phyloP scores from a whole-genome alignment of 2,329 filamentous ascomycete genomes.

The Tympanopsis confertula region DNA sequence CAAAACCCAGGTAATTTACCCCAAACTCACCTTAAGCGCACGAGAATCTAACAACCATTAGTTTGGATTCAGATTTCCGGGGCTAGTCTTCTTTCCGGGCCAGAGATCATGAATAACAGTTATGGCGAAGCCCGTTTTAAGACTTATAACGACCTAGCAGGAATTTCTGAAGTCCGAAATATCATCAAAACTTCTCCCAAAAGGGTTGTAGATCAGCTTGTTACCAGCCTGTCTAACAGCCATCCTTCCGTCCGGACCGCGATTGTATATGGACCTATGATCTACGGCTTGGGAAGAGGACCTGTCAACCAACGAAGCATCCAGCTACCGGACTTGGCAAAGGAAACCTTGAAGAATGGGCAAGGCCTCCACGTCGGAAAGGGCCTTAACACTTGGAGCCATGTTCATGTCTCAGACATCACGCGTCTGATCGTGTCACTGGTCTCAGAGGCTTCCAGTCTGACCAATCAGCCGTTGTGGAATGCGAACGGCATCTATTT shows the following conservation, averaged over 20 bases:
- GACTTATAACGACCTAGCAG: conserved; percentile 21
- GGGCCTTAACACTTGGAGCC: conserved; percentile 36
- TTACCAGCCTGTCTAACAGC: conserved; percentile 15
- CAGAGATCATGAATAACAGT: conserved; percentile 16
- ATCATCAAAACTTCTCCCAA: conserved; percentile 13
- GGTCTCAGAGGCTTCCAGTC: conserved; percentile 26
- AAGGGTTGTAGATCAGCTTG: conserved; percentile 22
- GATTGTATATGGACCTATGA: conserved; percentile 35
- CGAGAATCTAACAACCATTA: not conserved
- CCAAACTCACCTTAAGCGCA: not conserved
- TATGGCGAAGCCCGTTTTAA: conserved; percentile 15
- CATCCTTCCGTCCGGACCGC: conserved; percentile 22
- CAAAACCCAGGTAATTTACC: not conserved
- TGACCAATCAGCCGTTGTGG: conserved; percentile 16
- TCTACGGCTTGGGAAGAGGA: conserved; percentile 38
- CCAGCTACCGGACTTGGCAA: conserved; percentile 32
- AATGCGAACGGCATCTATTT: conserved; percentile 25
- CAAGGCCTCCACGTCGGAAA: conserved; percentile 28
- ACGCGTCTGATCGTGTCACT: conserved; percentile 27
- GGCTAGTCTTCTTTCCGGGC: conserved; percentile 17
- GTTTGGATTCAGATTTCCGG: conserved; percentile 23
- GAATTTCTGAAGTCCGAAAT: conserved; percentile 10
- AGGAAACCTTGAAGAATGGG: conserved; percentile 26
- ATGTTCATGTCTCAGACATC: conserved; percentile 36
- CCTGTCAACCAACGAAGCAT: conserved; percentile 34